Evolutionary conservation across 2,329 filamentous ascomycete genomes (phyloP), one percentile per base, ranked within the genome.

Genomic region (Fusarium agapanthi): DNA sequence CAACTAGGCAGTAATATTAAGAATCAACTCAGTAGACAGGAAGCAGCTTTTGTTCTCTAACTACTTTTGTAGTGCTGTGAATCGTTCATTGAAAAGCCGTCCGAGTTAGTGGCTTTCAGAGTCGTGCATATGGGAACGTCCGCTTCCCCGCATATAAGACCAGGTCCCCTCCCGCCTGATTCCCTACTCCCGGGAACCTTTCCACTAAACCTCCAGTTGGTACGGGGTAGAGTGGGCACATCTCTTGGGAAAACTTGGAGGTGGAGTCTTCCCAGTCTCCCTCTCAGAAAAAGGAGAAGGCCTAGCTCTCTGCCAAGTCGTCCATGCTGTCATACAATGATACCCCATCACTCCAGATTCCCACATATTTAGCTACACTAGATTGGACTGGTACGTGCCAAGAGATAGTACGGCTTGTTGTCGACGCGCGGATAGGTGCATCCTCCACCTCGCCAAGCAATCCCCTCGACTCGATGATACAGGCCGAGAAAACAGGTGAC

Each of bases 21-120:
- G 10, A 11, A 3, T 11, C 28, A 11, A 10, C 3, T 10, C 3
- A 30, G 9, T 30, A 11, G 8, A 11, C 0, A 30, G 28, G 28
- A 30, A 10, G 1, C 10, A 12, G 2, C 18, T 12, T 20, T 14
- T 40, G 14, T 8, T n/a, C 7, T 40, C 8, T 11, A 13, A 15
- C 14, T 15, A 6, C n/a, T 8, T 41, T 41, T 4, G 14, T 11
- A 15, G 10, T 41, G n/a, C 7, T 24, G n/a, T 15, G 6, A 41
- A 41, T 41, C 40, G 13, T 41, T 41, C 9, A 41, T 41, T 24
- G 14, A 41, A 41, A n/a, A 6, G 22, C 40, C 13, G 22, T 41
- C 40, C 40, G 11, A 41, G 40, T 24, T 41, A 41, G 40, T 41
- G 40, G 14, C 40, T 41, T 5, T 16, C 40, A 9, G 5, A 24